Conservation (phyloP, 179 eudicot genomes). For the Corrigiola litoralis region DNA sequence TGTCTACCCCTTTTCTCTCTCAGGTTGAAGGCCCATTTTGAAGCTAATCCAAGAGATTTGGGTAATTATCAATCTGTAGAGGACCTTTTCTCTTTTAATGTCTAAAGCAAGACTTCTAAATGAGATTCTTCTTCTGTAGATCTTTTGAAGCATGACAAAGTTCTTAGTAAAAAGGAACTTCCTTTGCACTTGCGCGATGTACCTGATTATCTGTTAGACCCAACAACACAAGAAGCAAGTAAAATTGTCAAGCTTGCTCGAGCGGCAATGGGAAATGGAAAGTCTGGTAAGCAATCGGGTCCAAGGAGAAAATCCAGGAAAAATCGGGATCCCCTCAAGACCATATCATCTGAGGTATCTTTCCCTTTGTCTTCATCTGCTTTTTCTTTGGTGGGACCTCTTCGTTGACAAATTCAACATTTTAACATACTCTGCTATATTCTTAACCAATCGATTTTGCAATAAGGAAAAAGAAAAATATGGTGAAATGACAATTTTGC, state of each 20-base stretch:
- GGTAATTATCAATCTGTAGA: conserved; percentile 38
- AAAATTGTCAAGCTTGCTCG: conserved; percentile 80
- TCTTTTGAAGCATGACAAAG: conserved; percentile 87
- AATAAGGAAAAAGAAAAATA: neutral
- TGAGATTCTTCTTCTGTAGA: conserved; percentile 35
- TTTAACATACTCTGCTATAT: too few species aligned
- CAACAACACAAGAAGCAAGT: conserved; percentile 85
- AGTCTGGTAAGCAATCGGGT: conserved; percentile 33
- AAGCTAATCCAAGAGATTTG: conserved; percentile 79
- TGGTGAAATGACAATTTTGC: too few species aligned
- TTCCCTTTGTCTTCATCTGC: too few species aligned
- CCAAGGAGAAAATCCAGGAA: conserved; percentile 49
- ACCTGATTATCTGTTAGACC: conserved; percentile 79
- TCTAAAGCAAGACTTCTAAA: neutral
- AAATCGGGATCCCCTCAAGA: conserved; percentile 72
- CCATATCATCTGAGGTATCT: conserved; percentile 76
- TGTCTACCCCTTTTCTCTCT: neutral
- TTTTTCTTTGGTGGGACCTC: neutral
- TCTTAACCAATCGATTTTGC: too few species aligned
- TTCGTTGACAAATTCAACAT: neutral
- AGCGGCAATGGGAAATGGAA: conserved; percentile 79
- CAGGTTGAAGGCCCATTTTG: conserved; percentile 68
- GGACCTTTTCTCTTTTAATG: neutral
- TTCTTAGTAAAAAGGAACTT: conserved; percentile 80
- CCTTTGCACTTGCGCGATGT: conserved; percentile 72